Base-by-base conservation (phyloP, 2,329 filamentous ascomycete species). In the Claviceps sp. region DNA sequence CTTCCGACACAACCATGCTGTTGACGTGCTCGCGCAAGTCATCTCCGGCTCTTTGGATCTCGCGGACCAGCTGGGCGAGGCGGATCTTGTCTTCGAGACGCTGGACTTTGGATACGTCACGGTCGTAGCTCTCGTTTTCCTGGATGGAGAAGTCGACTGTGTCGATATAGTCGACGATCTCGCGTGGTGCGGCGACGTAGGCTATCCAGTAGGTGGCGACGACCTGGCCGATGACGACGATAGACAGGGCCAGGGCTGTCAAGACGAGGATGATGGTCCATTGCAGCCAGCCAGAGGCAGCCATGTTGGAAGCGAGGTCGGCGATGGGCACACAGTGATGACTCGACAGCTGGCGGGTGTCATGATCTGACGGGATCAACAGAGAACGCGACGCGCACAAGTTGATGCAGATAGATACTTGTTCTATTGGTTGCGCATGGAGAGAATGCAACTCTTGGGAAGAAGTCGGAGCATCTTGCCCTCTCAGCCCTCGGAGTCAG, bases 61-160 rank as follows among this genome's bases (percentile, higher is more conserved):
- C 79, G 56, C 77, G 73, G 56, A 83, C 67, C 54, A 84, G 67
- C 43, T 73, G 72, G 55, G 69, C 71, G 42, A 84, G 71, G 48
- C 80, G 77, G 47, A 82, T 61, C 68, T 82, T 82, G 63, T 84
- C 80, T 56, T 82, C 80, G 34, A 82, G 70, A 42, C 75, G 75
- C 61, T 71, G 72, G 41, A 83, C 72, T 54, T 74, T 76, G 52
- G 73, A 68, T 47, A 83, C 71, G 59, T 84, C 78, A 58, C 73
- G 70, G 63, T 82, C 77, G 62, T 82, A 82, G 60, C 72, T 77
- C 64, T 83, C 80, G 60, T 82, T 83, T 63, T 84, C 81, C 58
- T 76, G 70, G 48, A 81, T 71, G 41, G 78, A 86, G 59, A 74
- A 79, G 62, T 82, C 79, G 59, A 80, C 73, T 16, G 76, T 72